A percentile compares a stretch with the other conserved stretches of the same genome.
These are phyloP conservation scores for Tulasnella sp. DNA, from an alignment of 768 basidiomycete genomes.

Conservation along the genomic window DNA sequence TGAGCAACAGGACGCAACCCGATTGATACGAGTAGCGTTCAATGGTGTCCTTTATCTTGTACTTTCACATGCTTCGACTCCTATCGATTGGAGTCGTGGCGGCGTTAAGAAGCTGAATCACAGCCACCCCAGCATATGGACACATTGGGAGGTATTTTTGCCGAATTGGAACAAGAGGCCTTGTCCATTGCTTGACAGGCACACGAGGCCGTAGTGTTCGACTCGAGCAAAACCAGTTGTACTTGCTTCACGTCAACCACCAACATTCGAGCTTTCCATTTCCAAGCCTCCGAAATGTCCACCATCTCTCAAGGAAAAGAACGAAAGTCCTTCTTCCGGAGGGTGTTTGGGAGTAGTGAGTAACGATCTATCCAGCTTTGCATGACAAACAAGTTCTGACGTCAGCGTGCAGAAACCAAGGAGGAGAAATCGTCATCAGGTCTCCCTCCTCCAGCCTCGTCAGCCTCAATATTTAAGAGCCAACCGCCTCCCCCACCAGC, in stretches of 20 bases:
- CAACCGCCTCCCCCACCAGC: background rate
- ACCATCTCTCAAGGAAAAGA: slow-evolving; percentile 10
- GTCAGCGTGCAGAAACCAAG: background rate
- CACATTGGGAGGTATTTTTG: background rate
- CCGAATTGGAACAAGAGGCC: background rate
- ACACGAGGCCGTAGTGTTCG: background rate
- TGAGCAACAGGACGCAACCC: background rate
- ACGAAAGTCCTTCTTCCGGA: slow-evolving; percentile 4
- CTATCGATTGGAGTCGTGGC: background rate
- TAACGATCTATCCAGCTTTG: background rate
- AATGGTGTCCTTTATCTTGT: background rate
- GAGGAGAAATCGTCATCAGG: background rate
- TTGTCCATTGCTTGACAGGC: background rate
- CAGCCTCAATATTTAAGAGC: background rate
- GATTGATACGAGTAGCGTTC: background rate
- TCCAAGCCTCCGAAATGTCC: background rate
- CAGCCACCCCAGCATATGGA: background rate
- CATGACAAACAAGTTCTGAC: background rate
- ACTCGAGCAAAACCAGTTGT: background rate
- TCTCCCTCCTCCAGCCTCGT: background rate
- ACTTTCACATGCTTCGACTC: background rate
- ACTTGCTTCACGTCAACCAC: background rate
- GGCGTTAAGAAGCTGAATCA: background rate
- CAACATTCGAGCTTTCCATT: background rate
- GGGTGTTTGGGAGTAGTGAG: background rate